Conservation (phyloP, 768 basidiomycete genomes). For the Pulveroboletus sp. region DNA sequence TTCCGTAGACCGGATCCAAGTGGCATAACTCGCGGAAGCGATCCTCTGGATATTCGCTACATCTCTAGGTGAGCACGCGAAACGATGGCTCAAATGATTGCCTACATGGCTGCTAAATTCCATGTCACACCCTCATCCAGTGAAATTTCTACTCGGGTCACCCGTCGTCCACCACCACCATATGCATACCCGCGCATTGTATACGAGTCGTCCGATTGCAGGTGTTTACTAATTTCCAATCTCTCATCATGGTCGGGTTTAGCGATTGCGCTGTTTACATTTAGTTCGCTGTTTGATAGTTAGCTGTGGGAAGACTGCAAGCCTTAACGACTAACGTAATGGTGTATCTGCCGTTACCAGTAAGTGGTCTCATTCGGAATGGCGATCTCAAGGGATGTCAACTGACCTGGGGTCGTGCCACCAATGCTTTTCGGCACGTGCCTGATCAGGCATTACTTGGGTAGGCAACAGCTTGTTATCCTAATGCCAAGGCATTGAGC, state of each 20-base stretch:
- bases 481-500: constrained; percentile 8
- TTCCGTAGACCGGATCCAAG: constrained; percentile 44
- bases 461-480: constrained; percentile 66
- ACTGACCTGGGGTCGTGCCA: constrained; percentile 50
- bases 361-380: neutral
- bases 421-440: constrained; percentile 49
- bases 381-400: neutral
- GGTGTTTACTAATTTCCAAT: constrained; percentile 18
- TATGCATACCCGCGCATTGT: constrained; percentile 57
- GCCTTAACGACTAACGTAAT: constrained; percentile 28
- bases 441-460: constrained; percentile 48
- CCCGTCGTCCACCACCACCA: constrained; percentile 55
- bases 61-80: constrained; percentile 1
- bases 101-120: constrained; percentile 41
- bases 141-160: constrained; percentile 58
- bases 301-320: constrained; percentile 3
- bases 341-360: constrained; percentile 24
- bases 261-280: constrained; percentile 57
- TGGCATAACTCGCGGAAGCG: constrained; percentile 38
- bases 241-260: constrained; percentile 54
- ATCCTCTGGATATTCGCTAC: constrained; percentile 49
- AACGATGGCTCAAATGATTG: neutral
- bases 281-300: constrained; percentile 49
- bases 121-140: constrained; percentile 52
- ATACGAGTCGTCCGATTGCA: constrained; percentile 29